Percentiles rank a stretch among this genome's conserved stretches.
Conservation (phyloP, 805 yeast genomes). For the Candida taoyuanica region DNA sequence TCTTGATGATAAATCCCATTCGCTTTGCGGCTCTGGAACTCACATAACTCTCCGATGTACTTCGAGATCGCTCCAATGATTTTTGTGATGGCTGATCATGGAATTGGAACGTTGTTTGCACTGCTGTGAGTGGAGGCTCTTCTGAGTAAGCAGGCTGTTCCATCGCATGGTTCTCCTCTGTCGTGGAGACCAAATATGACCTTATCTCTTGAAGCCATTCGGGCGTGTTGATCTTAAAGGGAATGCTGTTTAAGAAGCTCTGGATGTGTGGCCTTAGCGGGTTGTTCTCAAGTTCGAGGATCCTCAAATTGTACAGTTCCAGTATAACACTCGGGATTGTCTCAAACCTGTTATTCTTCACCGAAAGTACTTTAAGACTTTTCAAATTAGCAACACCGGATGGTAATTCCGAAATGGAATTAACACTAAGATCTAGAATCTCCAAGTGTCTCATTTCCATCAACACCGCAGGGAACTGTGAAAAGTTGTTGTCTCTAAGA, state of each 20-base stretch:
- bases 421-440: conserved; percentile 60
- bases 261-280: conserved; percentile 51
- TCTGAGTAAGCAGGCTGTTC: conserved; percentile 5
- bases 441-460: conserved; percentile 43
- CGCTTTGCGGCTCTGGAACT: conserved; percentile 66
- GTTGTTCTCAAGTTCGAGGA: conserved; percentile 59
- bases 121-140: conserved; percentile 4
- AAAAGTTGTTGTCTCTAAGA: conserved; percentile 55
- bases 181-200: conserved; percentile 4
- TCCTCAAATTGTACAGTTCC: conserved; percentile 46
- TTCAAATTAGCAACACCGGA: conserved; percentile 35
- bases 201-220: conserved; percentile 37
- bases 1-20: conserved; percentile 66
- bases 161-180: neutral
- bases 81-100: conserved; percentile 1
- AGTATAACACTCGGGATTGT: conserved; percentile 50
- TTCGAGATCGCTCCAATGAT: conserved; percentile 28
- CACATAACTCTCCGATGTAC: conserved; percentile 38
- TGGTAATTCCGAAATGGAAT: conserved; percentile 48
- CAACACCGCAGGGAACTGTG: conserved; percentile 47
- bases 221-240: conserved; percentile 32
- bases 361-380: conserved; percentile 51
- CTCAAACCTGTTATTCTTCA: conserved; percentile 54
- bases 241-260: conserved; percentile 33
- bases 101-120: conserved; percentile 5